A percentile compares a stretch with the other conserved stretches of the same genome.
Evolutionary conservation across 2,329 filamentous ascomycete species (phyloP).

Genomic region (Trichoderma lentiforme): DNA sequence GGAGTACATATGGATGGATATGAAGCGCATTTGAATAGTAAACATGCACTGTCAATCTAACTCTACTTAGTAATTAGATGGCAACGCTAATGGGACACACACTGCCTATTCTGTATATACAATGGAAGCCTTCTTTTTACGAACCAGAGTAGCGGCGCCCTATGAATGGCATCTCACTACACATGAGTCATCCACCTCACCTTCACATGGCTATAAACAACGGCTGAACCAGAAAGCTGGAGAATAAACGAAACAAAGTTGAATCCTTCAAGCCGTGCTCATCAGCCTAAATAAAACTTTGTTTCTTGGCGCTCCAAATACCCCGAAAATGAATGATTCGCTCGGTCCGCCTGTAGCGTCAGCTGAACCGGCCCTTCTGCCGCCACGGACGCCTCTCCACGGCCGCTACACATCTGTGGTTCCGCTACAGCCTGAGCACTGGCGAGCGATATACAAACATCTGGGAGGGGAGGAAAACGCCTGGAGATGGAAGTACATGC

Average conservation of each 20-base stretch:
- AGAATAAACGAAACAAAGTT: not conserved
- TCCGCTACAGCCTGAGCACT: constrained; percentile 28
- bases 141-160: not conserved
- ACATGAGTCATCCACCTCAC: not conserved
- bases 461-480: constrained; percentile 33
- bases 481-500: constrained; percentile 36
- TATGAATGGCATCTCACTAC: not conserved
- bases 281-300: not conserved
- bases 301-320: not conserved
- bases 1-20: not conserved
- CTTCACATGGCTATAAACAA: not conserved
- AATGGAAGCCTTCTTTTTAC: not conserved
- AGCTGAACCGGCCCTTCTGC: constrained; percentile 14
- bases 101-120: not conserved
- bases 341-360: constrained; percentile 10
- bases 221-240: not conserved
- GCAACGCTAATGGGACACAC: not conserved
- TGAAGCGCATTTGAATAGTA: not conserved
- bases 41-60: not conserved
- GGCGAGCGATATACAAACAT: constrained; percentile 30
- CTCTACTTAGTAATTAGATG: not conserved
- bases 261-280: not conserved
- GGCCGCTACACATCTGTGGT: constrained; percentile 33
- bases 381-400: constrained; percentile 23
- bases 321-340: not conserved